Conservation (phyloP, 2,329 filamentous ascomycete genomes). For the Pseudocercospora macadamiae region DNA sequence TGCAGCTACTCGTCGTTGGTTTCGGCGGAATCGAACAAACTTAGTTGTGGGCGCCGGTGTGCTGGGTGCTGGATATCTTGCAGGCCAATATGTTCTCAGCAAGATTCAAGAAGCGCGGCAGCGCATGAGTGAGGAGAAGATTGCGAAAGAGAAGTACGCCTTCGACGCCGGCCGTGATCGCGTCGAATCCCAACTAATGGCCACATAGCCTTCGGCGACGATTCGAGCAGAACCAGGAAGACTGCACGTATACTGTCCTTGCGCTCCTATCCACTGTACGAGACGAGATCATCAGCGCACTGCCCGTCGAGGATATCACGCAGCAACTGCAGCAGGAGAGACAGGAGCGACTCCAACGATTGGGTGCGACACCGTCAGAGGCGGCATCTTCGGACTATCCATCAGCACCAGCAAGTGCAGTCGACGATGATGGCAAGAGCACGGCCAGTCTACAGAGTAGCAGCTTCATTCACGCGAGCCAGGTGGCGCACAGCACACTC, state of each 20-base stretch:
- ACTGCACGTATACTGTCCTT: constrained; percentile 97
- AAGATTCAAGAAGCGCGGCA: constrained; percentile 93
- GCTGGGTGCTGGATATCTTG: constrained; percentile 86
- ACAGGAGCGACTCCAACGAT: constrained; percentile 61
- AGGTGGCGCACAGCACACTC: constrained; percentile 57
- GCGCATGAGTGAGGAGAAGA: constrained; percentile 94
- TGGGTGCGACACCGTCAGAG: constrained; percentile 53
- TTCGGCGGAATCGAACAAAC: constrained; percentile 86
- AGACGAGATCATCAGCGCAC: constrained; percentile 80
- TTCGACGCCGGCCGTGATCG: constrained; percentile 5
- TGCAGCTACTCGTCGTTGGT: constrained; percentile 80
- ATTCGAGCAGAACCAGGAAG: constrained; percentile 98
- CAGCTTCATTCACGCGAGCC: constrained; percentile 81
- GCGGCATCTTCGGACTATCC: constrained; percentile 59
- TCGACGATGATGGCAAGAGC: constrained; percentile 82
- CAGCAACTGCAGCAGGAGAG: constrained; percentile 95
- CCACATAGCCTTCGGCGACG: constrained; percentile 77
- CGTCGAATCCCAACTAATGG: constrained; percentile 12
- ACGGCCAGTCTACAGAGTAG: constrained; percentile 75
- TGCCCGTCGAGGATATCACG: constrained; percentile 91
- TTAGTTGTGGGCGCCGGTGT: constrained; percentile 87
- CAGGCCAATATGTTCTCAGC: constrained; percentile 85
- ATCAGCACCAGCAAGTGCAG: constrained; percentile 67
- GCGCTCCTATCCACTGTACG: constrained; percentile 90
- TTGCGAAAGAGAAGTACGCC: constrained; percentile 90